Base-by-base conservation (phyloP, 2,329 filamentous ascomycete genomes). In the Emericellopsis atlantica region DNA sequence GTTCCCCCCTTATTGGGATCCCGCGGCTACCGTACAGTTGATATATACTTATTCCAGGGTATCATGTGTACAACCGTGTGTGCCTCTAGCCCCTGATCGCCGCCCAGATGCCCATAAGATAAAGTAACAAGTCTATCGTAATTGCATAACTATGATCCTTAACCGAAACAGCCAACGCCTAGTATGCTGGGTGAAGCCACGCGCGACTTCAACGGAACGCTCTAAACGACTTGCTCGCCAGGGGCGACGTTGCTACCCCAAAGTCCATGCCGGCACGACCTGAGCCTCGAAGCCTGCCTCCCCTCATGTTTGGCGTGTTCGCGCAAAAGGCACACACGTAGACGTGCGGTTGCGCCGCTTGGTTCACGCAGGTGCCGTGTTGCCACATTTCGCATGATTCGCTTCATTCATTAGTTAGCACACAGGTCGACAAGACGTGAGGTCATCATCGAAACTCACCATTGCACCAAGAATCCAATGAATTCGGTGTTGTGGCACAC, bases 341-440 rank as follows among this genome's bases (percentile, higher is more conserved):
- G 5, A 81, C 72, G 11, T 66, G 64, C 5, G 76, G 74, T 48
- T 74, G 66, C n/a, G 66, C 68, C 43, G 69, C 65, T 37, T 66
- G 66, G 36, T 76, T 75, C 49, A 79, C 66, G 52, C 77, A 81
- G 43, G 65, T 66, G n/a, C 72, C 74, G 52, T 81, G 77, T 24
- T 80, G 69, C 67, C 71, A 78, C 62, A 77, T 71, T 50, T 80
- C 76, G 52, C 77, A 81, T 21, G 74, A 76, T 58, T 79, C 71
- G 50, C 76, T 81, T 48, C 4, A n/a, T n/a, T 32, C 26, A 24
- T 42, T 18, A 37, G 2, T 18, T 36, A 29, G 22, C 9, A 23
- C 6, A 12, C 29, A 22, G 29, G 18, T 21, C 18, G 18, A 21
- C 18, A 21, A 5, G 14, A 21, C 24, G 6, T 14, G 22, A 32